These are phyloP conservation scores for Limnomonas spitsbergensis DNA, from an alignment of 139 green algal species.

Conservation along the genomic window DNA sequence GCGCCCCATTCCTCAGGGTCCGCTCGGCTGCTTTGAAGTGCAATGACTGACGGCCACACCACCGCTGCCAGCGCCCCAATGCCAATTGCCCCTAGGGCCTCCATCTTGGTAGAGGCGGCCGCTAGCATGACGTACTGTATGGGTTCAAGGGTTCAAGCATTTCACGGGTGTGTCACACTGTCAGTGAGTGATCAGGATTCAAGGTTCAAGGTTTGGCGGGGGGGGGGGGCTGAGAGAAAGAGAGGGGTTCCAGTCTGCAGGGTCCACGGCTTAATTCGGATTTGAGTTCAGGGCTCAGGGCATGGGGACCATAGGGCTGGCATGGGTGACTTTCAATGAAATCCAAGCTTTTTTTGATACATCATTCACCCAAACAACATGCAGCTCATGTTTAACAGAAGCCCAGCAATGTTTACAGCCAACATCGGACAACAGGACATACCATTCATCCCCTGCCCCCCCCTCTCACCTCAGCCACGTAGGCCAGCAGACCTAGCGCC, in stretches of 20 bases:
- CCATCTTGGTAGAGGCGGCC: not conserved
- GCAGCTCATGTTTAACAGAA: no score
- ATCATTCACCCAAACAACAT: no score
- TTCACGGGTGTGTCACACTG: not conserved
- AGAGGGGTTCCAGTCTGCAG: not conserved
- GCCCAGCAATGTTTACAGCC: no score
- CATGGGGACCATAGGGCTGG: no score
- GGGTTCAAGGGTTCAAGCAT: not conserved
- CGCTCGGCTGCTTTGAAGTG: constrained; percentile 1
- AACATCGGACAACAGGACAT: no score
- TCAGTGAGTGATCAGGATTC: not conserved
- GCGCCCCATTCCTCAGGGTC: constrained; percentile 3
- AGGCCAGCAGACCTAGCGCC: not conserved
- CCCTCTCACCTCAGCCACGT: not conserved
- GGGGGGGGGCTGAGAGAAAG: no score
- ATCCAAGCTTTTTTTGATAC: no score
- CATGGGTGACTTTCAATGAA: no score
- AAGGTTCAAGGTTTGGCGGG: not conserved
- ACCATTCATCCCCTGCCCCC: no score
- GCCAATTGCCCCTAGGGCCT: not conserved
- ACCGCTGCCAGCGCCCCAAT: not conserved
- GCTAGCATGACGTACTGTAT: constrained; percentile 4
- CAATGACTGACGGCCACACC: not conserved
- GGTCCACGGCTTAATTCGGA: no score
- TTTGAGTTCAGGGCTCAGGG: no score